Percentiles rank a stretch among this genome's conserved stretches.
phyloP scores from a whole-genome alignment of 2,329 filamentous ascomycete genomes.

The Alternaria gansuensis region DNA sequence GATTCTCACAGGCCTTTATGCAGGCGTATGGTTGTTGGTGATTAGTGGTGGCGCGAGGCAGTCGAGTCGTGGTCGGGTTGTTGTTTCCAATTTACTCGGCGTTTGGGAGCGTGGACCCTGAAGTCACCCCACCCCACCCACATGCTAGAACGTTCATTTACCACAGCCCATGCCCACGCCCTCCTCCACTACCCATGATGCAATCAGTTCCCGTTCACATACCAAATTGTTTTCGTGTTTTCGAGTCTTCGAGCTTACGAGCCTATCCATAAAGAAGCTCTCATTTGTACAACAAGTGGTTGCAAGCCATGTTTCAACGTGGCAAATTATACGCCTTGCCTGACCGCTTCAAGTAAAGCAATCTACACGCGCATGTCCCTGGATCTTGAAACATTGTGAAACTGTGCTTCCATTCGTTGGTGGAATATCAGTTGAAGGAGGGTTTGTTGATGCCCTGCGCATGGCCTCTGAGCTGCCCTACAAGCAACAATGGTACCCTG shows the following conservation, averaged over 20 bases:
- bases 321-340: not conserved
- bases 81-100: slow-evolving; percentile 27
- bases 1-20: slow-evolving; percentile 8
- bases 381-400: slow-evolving; percentile 13
- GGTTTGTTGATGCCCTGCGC: not conserved
- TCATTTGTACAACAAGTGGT: not conserved
- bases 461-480: not conserved
- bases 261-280: not conserved
- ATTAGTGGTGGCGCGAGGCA: slow-evolving; percentile 14
- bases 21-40: slow-evolving; percentile 10
- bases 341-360: slow-evolving; percentile 10
- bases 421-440: not conserved
- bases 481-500: not conserved
- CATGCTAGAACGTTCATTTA: not conserved
- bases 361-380: not conserved
- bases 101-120: slow-evolving; percentile 20
- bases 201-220: not conserved
- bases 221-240: not conserved
- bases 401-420: not conserved
- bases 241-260: not conserved
- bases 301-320: not conserved
- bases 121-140: slow-evolving; percentile 6
- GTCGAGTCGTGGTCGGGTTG: slow-evolving; percentile 16
- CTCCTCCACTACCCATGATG: not conserved
- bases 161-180: not conserved